phyloP scores from a whole-genome alignment of 345 rosid species.

The Eucalyptus pumila region DNA sequence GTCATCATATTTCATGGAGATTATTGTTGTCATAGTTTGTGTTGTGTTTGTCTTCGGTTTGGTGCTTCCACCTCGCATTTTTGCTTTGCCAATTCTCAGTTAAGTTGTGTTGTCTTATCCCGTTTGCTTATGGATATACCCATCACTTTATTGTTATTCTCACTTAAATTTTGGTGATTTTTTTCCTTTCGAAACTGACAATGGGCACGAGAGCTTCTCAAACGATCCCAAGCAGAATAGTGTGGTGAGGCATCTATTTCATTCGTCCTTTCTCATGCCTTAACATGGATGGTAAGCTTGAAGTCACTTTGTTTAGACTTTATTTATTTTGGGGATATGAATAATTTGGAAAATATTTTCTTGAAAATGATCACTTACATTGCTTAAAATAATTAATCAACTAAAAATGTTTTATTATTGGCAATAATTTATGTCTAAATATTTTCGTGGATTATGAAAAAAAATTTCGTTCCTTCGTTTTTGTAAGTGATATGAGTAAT shows the following conservation, averaged over 20 bases:
- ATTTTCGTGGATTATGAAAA: too few relatives aligned
- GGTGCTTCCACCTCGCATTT: background rate
- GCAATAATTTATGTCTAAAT: too few relatives aligned
- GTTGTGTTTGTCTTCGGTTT: background rate
- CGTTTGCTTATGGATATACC: background rate
- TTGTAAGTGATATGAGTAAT: too few relatives aligned
- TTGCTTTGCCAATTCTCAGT: too few relatives aligned
- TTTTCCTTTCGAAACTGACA: background rate
- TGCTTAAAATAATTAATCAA: too few relatives aligned
- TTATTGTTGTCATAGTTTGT: background rate
- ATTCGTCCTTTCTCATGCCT: conserved; percentile 82
- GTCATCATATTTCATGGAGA: background rate
- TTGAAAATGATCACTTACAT: too few relatives aligned
- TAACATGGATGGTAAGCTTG: conserved; percentile 73
- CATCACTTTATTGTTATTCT: too few relatives aligned
- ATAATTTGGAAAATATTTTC: too few relatives aligned
- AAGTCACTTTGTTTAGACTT: background rate
- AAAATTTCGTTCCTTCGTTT: too few relatives aligned
- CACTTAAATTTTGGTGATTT: too few relatives aligned
- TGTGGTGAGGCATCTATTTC: conserved; percentile 76
- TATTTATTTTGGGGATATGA: too few relatives aligned
- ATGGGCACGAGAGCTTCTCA: conserved; percentile 93
- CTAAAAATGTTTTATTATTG: too few relatives aligned
- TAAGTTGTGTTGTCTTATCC: background rate
- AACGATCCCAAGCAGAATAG: conserved; percentile 51